Base-by-base conservation (phyloP, 495 filamentous ascomycete species). In the Cercophora sp. region DNA sequence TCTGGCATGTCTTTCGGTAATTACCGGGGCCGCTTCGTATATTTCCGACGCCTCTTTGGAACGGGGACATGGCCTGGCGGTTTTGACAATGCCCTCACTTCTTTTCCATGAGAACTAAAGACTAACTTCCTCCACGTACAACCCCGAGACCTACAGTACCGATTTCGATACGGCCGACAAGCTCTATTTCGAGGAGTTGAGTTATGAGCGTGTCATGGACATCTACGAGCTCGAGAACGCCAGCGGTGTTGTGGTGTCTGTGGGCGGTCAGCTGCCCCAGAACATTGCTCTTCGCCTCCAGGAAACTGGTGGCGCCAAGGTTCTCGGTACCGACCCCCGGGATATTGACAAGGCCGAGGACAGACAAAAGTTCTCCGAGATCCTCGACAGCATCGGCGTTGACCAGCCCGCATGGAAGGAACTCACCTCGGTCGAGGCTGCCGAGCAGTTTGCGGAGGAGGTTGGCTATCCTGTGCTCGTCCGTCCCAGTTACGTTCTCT, bases 351-450 rank as follows among this genome's bases (percentile, higher is more conserved):
- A 89, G 69, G 92, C 92, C 19, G 92, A 97, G 71, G 91, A 97
- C 69, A 80, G 92, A 63, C 92, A 96, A 67, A 96, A 98, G 73
- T 98, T 98, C 76, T 96, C 92, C 4, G 90, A 91, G 59, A 97
- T 98, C 71, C 76, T 98, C 31, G 93, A 98, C 68, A 85, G 88
- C 53, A 95, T 97, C 52, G 85, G 83, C 35, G 90, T 98, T 40
- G 93, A 98, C 63, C 93, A 98, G 66, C 93, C 93, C 18, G 85
- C 88, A 4, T 98, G 93, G 93, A 96, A 96, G 73, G 93, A 98
- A 65, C 77, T 98, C 22, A 96, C 90, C 5, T 96, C 88, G 58
- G 83, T 95, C 42, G 84, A 89, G 25, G 93, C 90, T 44, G 93
- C 93, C 10, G 84, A 81, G 53, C 78, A 76, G 27, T 98, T 98